Conservation (phyloP, 371 early-diverging fungal species). For the Coemansia linderi region DNA sequence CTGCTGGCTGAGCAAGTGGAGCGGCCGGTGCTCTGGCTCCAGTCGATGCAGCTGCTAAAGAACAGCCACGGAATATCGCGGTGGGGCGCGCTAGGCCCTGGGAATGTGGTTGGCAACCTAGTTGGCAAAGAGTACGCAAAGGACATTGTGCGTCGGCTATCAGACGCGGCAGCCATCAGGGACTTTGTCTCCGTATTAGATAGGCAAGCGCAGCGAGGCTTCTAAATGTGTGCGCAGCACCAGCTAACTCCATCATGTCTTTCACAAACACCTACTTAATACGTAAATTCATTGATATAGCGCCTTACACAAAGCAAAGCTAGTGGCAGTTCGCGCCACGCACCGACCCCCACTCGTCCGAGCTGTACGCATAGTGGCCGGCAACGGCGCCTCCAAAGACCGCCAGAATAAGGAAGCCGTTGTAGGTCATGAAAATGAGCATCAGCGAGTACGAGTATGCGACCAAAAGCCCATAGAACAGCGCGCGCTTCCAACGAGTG, state of each 20-base stretch:
- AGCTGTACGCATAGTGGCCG: slow-evolving; percentile 69
- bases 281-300: neutral
- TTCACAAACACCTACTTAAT: neutral
- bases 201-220: slow-evolving; percentile 45
- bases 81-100: slow-evolving; percentile 87
- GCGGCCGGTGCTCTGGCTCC: slow-evolving; percentile 87
- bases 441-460: slow-evolving; percentile 75
- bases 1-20: slow-evolving; percentile 78
- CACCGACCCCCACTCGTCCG: slow-evolving; percentile 52
- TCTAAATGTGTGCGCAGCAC: slow-evolving; percentile 4
- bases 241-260: neutral
- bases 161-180: slow-evolving; percentile 38
- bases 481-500: slow-evolving; percentile 60
- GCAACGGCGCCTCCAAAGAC: slow-evolving; percentile 70
- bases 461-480: slow-evolving; percentile 67
- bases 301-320: neutral
- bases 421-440: slow-evolving; percentile 89
- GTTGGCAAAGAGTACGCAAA: slow-evolving; percentile 84
- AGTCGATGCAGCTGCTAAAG: slow-evolving; percentile 78
- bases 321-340: slow-evolving; percentile 59
- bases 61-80: slow-evolving; percentile 71
- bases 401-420: slow-evolving; percentile 74
- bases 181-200: slow-evolving; percentile 49
- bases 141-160: slow-evolving; percentile 63
- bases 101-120: slow-evolving; percentile 84